A percentile compares a stretch with the other conserved stretches of the same genome.
phyloP scores from a whole-genome alignment of 2,329 filamentous ascomycete genomes.

The Phaeosphaeriaceae sp. region DNA sequence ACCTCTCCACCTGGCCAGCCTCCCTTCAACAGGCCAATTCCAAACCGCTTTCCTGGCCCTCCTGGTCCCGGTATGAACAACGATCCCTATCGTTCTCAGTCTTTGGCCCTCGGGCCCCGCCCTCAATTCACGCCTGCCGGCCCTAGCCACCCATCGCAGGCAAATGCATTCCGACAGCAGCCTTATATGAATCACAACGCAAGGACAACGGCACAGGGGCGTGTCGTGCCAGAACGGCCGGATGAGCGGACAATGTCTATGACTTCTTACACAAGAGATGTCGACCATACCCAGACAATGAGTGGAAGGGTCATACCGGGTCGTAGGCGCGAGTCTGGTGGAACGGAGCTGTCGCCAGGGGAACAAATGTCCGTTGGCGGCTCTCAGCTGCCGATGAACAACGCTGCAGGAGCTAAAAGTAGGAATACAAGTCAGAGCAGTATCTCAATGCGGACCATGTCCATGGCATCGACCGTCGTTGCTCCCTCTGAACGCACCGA shows the following conservation, averaged over 20 bases:
- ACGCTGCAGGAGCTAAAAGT: conserved; percentile 41
- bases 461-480: conserved; percentile 85
- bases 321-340: conserved; percentile 66
- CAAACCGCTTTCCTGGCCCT: conserved; percentile 60
- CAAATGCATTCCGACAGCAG: conserved; percentile 78
- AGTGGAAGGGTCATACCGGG: conserved; percentile 90
- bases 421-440: conserved; percentile 46
- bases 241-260: conserved; percentile 97
- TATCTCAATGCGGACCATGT: conserved; percentile 70
- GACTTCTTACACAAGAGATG: conserved; percentile 79
- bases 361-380: conserved; percentile 27
- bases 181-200: conserved; percentile 73
- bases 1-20: conserved; percentile 57
- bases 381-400: conserved; percentile 27
- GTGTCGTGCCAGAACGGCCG: conserved; percentile 87
- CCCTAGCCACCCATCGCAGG: conserved; percentile 60
- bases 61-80: conserved; percentile 76
- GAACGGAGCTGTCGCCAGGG: conserved; percentile 26
- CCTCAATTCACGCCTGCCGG: conserved; percentile 70
- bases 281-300: conserved; percentile 84
- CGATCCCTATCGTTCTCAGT: conserved; percentile 91
- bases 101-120: conserved; percentile 77
- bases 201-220: conserved; percentile 87
- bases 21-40: conserved; percentile 61
- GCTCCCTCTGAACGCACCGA: conserved; percentile 68